Percentiles rank a stretch among this genome's conserved stretches.
Conservation (phyloP, 2,329 filamentous ascomycete genomes). For the Emmonsiellopsis sp. region DNA sequence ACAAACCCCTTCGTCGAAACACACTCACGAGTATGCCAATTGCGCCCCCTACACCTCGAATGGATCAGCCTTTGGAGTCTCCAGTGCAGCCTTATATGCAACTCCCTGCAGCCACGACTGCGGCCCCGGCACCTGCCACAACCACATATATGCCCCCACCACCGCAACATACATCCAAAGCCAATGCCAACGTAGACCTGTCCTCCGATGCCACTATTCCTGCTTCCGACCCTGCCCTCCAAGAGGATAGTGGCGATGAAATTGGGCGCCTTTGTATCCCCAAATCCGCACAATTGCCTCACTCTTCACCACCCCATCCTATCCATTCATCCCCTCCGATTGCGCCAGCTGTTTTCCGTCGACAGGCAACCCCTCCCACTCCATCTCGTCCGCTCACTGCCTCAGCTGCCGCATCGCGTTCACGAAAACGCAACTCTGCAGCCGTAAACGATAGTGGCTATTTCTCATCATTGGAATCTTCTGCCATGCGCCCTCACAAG, state of each 20-base stretch:
- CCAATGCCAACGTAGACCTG: conserved; percentile 40
- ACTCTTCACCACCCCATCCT: conserved; percentile 41
- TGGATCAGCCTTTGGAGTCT: conserved; percentile 19
- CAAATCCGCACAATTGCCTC: conserved; percentile 21
- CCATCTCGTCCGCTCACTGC: conserved; percentile 52
- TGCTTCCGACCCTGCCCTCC: conserved; percentile 55
- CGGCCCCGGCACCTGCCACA: conserved; percentile 2
- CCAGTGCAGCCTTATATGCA: conserved; percentile 19
- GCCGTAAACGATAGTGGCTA: conserved; percentile 92
- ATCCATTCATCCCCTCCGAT: conserved; percentile 91
- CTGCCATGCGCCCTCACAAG: conserved; percentile 64
- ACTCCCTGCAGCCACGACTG: conserved; percentile 13
- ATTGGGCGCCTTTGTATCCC: conserved; percentile 18
- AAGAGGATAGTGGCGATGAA: conserved; percentile 45
- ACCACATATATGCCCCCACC: conserved; percentile 9
- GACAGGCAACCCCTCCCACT: conserved; percentile 65
- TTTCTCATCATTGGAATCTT: conserved; percentile 92
- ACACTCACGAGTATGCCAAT: conserved; percentile 38
- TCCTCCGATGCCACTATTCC: conserved; percentile 73
- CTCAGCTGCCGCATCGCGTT: conserved; percentile 55
- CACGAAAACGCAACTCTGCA: conserved; percentile 66
- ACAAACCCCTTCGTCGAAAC: conserved; percentile 54
- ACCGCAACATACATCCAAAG: conserved; percentile 3
- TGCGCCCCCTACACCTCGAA: conserved; percentile 18
- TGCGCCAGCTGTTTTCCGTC: conserved; percentile 46